Percentiles rank a stretch among this genome's conserved stretches.
These are phyloP conservation scores for Lasiodiplodia theobromae DNA, from an alignment of 2,329 filamentous ascomycete genomes.

Conservation along the genomic window DNA sequence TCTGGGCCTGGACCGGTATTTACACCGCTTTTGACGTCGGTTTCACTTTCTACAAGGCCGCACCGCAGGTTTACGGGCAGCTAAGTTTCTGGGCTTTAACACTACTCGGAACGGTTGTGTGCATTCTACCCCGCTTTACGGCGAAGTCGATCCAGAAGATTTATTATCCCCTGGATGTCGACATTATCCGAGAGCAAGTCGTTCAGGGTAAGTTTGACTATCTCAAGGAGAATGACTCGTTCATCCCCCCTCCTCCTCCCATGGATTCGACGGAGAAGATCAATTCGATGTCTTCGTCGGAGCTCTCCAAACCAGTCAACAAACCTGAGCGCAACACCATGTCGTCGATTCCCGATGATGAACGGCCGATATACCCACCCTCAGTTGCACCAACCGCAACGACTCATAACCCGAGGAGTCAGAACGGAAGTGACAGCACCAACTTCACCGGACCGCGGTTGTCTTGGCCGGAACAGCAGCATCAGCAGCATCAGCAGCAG, in stretches of 20 bases:
- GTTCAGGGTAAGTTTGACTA: conserved; percentile 82
- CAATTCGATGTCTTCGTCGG: conserved; percentile 65
- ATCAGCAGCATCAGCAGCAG: conserved; percentile 28
- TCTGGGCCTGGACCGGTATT: conserved; percentile 96
- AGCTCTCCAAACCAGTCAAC: conserved; percentile 53
- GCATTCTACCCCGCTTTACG: conserved; percentile 84
- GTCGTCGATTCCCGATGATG: conserved; percentile 80
- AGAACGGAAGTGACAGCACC: conserved; percentile 93
- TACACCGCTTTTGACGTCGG: conserved; percentile 71
- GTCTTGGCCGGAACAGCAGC: conserved; percentile 31
- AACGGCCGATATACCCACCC: conserved; percentile 91
- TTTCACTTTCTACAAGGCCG: conserved; percentile 77
- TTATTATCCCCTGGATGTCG: conserved; percentile 88
- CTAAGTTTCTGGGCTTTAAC: conserved; percentile 88
- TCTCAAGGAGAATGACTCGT: conserved; percentile 64
- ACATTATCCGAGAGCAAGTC: conserved; percentile 94
- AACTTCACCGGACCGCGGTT: conserved; percentile 70
- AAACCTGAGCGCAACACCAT: conserved; percentile 61
- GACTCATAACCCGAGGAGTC: conserved; percentile 77
- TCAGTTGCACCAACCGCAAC: conserved; percentile 77
- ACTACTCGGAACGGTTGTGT: conserved; percentile 79
- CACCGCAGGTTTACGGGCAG: conserved; percentile 77
- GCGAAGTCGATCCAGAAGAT: conserved; percentile 92
- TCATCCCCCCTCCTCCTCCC: conserved; percentile 49
- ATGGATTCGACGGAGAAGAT: conserved; percentile 44